These are phyloP conservation scores for Corylus heterophylla DNA, from an alignment of 306 rosid genomes.

Conservation along the genomic window DNA sequence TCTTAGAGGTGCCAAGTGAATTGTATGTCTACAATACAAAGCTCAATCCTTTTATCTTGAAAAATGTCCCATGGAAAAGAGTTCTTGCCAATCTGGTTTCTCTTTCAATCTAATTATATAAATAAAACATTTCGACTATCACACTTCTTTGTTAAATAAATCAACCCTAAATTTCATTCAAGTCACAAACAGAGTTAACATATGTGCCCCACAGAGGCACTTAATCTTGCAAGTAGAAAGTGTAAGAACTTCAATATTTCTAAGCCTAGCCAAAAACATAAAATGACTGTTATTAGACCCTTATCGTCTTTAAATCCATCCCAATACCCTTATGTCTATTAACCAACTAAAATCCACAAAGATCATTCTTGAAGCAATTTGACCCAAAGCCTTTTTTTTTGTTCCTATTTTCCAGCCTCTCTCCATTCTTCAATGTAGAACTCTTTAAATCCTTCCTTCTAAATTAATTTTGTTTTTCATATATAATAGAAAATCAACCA, in stretches of 20 bases:
- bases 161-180: too few species aligned
- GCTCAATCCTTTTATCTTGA: neutral
- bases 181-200: too few species aligned
- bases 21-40: neutral
- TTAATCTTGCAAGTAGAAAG: neutral
- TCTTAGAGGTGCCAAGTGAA: neutral
- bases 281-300: neutral
- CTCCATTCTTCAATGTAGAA: neutral
- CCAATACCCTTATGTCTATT: neutral
- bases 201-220: neutral
- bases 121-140: too few species aligned
- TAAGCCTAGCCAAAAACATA: neutral
- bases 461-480: neutral
- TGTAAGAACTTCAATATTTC: neutral
- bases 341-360: neutral
- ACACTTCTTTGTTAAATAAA: too few species aligned
- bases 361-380: neutral
- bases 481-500: neutral
- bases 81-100: too few species aligned
- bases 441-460: neutral
- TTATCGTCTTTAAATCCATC: neutral
- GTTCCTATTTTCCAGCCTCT: neutral
- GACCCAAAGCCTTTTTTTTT: neutral
- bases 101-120: too few species aligned
- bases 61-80: too few species aligned